Base-by-base conservation (phyloP, 441 rosid genomes). In the Euphorbia corollata region DNA sequence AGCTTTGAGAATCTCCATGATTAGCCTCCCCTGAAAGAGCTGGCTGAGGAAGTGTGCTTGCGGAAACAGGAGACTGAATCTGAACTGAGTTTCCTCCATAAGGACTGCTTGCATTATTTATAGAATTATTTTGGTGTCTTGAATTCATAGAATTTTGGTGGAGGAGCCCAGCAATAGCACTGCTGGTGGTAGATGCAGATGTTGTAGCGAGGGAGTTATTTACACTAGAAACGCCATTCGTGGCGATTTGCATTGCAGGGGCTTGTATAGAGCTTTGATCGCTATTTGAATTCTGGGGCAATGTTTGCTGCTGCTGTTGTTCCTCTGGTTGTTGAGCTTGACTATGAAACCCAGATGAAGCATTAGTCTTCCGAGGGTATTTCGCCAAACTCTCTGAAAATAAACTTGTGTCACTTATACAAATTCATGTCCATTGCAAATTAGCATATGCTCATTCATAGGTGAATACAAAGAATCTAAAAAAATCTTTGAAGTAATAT, bases 121-220 rank as follows among this genome's bases (percentile, higher is more conserved):
- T 70, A 43, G 97, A 75, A 70, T 59, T 27, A 4, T 27, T 86
- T 67, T 89, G 98, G 56, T 88, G 95, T 76, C 97, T 86, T 55
- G 86, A 79, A 70, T 87, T 94, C 91, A 91, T 87, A 20, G 99
- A 87, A 59, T 83, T 94, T 77, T 94, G 98, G 72, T 86, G 97
- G 69, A 87, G 87, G 63, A 91, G 86, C 64, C 95, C 97, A n/a
- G 83, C 85, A 8, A 90, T 84, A 50, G 92, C 77, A 77, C 90
- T 84, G 45, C 2, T 27, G 32, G 97, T 77, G 63, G 92, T 80
- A 39, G 95, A 82, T 53, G 86, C 81, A 64, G 96, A 74, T 51
- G 83, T 87, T 43, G 86, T 48, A 48, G 74, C 85, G 61, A 79
- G 80, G 18, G 90, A 73, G 73, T 85, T 86, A 81, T 86, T 87